Evolutionary conservation across 352 stramenopile species (phyloP).

Genomic region (Pythium graminicola): DNA sequence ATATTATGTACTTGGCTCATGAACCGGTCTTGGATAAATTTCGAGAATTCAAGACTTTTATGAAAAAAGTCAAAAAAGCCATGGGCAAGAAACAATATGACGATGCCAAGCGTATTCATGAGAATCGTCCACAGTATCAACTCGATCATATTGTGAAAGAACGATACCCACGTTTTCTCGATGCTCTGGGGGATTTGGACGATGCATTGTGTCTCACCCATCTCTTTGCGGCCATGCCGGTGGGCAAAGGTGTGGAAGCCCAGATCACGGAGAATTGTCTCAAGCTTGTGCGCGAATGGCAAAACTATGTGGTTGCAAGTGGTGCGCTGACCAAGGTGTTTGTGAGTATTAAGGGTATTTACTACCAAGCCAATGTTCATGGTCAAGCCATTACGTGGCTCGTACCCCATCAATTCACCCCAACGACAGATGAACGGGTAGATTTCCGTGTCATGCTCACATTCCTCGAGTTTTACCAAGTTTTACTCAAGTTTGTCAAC

Average conservation of each 20-base stretch:
- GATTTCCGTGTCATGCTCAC: conserved; percentile 99
- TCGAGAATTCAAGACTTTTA: conserved; percentile 96
- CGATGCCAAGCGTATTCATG: conserved; percentile 76
- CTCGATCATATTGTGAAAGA: conserved; percentile 99
- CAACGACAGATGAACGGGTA: conserved; percentile 95
- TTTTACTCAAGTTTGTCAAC: conserved; percentile 97
- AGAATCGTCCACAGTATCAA: conserved; percentile 90
- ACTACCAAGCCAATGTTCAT: conserved; percentile 95
- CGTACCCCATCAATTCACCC: conserved; percentile 97
- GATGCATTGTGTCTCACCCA: conserved; percentile 97
- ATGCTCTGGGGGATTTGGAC: conserved; percentile 97
- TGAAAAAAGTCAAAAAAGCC: conserved; percentile 94
- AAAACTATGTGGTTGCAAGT: conserved; percentile 92
- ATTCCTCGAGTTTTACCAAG: conserved; percentile 99
- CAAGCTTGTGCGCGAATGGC: conserved; percentile 93
- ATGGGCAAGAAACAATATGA: conserved; percentile 82
- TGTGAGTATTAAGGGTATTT: conserved; percentile 99
- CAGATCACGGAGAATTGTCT: conserved; percentile 88
- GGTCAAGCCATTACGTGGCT: conserved; percentile 97
- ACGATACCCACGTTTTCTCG: conserved; percentile 96
- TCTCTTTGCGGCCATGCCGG: conserved; percentile 96
- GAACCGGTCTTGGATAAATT: conserved; percentile 99
- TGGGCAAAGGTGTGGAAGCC: conserved; percentile 80
- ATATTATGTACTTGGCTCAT: conserved; percentile 96
- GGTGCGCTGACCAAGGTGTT: conserved; percentile 96